Evolutionary conservation across 1,284 basidiomycete genomes (phyloP).

Genomic region (Tetrapyrgos nigripes): DNA sequence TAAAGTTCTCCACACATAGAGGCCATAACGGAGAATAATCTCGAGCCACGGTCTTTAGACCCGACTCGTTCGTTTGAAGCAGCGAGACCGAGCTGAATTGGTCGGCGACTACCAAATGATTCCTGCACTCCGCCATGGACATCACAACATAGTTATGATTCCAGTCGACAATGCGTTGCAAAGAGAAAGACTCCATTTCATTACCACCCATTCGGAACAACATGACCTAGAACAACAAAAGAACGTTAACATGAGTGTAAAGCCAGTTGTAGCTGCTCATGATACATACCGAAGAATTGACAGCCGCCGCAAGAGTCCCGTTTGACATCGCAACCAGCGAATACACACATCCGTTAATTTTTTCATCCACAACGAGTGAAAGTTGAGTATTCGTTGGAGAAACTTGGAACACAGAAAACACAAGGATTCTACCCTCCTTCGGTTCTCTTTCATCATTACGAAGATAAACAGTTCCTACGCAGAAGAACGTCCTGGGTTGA

Average conservation of each 20-base stretch:
- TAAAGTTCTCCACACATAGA: conserved; percentile 60
- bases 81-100: conserved; percentile 84
- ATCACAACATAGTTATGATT: conserved; percentile 83
- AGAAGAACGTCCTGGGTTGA: conserved; percentile 51
- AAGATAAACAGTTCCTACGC: conserved; percentile 64
- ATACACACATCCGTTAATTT: conserved; percentile 68
- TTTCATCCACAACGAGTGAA: conserved; percentile 42
- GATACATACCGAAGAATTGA: conserved; percentile 74
- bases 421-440: conserved; percentile 59
- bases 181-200: conserved; percentile 33
- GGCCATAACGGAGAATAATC: conserved; percentile 85
- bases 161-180: conserved; percentile 65
- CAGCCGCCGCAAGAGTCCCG: conserved; percentile 66
- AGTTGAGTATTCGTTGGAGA: conserved; percentile 35
- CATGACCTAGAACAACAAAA: conserved; percentile 44
- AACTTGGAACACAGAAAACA: conserved; percentile 45
- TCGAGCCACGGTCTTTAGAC: conserved; percentile 68
- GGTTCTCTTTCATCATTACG: conserved; percentile 62
- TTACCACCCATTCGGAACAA: conserved; percentile 47
- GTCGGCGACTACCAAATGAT: conserved; percentile 75
- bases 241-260: not conserved
- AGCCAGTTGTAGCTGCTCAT: not conserved
- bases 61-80: conserved; percentile 52
- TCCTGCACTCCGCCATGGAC: conserved; percentile 57
- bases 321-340: conserved; percentile 50